Evolutionary conservation across 2,329 filamentous ascomycete species (phyloP).

Genomic region (Alternaria sp.): DNA sequence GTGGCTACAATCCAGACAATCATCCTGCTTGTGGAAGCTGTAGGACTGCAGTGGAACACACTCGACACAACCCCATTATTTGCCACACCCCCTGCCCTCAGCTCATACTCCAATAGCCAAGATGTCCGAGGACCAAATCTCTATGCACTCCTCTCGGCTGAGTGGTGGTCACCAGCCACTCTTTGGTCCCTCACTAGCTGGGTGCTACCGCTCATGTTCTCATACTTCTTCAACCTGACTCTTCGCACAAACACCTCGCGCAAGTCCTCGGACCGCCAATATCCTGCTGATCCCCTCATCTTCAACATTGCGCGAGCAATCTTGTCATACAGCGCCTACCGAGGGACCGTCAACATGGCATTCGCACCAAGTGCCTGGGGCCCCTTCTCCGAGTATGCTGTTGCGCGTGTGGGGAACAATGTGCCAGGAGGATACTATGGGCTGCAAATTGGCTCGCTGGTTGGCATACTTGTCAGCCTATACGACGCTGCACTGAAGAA

Average conservation of each 20-base stretch:
- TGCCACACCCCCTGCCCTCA: conserved; percentile 69
- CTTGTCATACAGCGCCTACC: conserved; percentile 81
- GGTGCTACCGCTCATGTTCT: conserved; percentile 72
- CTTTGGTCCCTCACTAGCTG: conserved; percentile 79
- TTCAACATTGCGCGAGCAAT: conserved; percentile 92
- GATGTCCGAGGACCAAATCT: conserved; percentile 79
- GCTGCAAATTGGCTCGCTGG: conserved; percentile 71
- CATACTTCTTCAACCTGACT: conserved; percentile 92
- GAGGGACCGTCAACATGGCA: conserved; percentile 51
- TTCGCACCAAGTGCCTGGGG: conserved; percentile 62
- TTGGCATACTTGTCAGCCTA: conserved; percentile 73
- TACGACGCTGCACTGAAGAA: conserved; percentile 80
- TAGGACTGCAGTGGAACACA: conserved; percentile 73
- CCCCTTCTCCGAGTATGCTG: conserved; percentile 66
- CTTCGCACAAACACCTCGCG: conserved; percentile 61
- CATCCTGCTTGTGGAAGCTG: conserved; percentile 68
- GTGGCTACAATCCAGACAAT: conserved; percentile 60
- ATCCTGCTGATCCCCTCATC: conserved; percentile 80
- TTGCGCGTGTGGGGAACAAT: conserved; percentile 69
- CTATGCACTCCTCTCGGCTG: conserved; percentile 75
- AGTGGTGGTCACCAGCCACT: conserved; percentile 84
- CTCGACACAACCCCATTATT: conserved; percentile 77
- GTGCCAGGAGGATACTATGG: conserved; percentile 77
- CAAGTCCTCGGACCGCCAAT: conserved; percentile 57
- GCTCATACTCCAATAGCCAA: conserved; percentile 65